These are phyloP conservation scores for Babesia ovis DNA, from an alignment of 169 alveolate species.

Conservation along the genomic window DNA sequence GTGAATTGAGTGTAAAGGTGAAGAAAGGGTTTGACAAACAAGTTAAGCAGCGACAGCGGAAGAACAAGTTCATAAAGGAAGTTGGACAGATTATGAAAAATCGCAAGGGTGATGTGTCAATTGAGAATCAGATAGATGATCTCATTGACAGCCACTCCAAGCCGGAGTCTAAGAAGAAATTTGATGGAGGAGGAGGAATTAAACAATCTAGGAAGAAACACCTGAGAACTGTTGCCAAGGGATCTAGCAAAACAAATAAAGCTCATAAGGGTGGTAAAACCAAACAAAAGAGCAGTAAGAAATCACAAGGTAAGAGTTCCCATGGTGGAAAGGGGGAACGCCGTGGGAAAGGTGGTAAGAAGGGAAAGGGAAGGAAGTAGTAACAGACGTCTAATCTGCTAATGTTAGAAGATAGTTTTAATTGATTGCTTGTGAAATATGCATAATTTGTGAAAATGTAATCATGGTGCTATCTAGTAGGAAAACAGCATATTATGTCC, in stretches of 20 bases:
- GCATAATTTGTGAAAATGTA: no score
- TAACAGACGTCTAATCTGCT: no score
- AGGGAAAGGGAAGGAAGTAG: background rate
- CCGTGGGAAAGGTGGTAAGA: background rate
- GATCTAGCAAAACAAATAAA: background rate
- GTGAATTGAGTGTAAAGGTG: constrained; percentile 10
- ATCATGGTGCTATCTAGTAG: no score
- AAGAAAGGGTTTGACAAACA: constrained; percentile 41
- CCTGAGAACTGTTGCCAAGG: background rate
- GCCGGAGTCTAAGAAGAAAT: background rate
- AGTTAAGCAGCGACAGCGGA: constrained; percentile 40
- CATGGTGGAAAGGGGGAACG: constrained; percentile 4
- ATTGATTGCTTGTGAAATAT: no score
- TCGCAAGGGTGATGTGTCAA: background rate
- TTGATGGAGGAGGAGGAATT: background rate
- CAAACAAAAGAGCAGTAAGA: background rate
- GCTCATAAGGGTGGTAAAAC: background rate
- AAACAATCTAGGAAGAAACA: background rate
- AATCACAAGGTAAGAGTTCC: constrained; percentile 3
- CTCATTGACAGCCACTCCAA: constrained; percentile 21
- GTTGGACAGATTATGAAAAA: constrained; percentile 12
- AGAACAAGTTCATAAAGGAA: constrained; percentile 59
- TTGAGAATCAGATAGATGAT: constrained; percentile 23
- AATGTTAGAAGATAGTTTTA: no score
- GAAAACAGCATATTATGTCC: no score